Evolutionary conservation across 768 basidiomycete species (phyloP).

Genomic region (Xerocomus brunneocitrinus): DNA sequence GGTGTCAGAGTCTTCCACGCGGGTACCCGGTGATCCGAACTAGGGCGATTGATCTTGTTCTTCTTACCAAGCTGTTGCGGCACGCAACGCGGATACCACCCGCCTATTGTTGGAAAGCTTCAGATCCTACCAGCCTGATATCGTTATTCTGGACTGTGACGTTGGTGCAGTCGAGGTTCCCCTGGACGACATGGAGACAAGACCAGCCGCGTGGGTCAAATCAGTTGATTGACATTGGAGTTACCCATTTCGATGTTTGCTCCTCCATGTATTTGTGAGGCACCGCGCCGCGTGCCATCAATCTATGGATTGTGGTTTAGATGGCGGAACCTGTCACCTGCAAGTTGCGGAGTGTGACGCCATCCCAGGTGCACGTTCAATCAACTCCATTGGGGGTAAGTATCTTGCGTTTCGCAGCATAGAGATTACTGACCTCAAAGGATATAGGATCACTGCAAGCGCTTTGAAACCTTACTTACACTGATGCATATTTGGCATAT

Average conservation of each 20-base stretch:
- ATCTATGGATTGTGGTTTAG: conserved; percentile 42
- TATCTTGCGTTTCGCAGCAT: background rate
- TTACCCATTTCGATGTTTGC: conserved; percentile 88
- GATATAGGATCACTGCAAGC: background rate
- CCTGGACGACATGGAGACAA: conserved; percentile 75
- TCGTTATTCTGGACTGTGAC: conserved; percentile 75
- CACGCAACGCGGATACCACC: conserved; percentile 79
- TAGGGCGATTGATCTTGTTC: conserved; percentile 50
- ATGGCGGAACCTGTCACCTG: conserved; percentile 43
- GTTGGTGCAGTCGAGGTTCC: conserved; percentile 59
- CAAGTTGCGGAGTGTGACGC: conserved; percentile 63
- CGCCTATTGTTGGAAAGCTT: conserved; percentile 68
- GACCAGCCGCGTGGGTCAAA: conserved; percentile 81
- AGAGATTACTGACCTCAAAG: background rate
- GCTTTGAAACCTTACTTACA: too few relatives aligned
- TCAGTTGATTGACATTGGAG: conserved; percentile 59
- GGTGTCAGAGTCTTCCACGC: conserved; percentile 64
- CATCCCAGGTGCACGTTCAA: conserved; percentile 41
- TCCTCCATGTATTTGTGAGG: conserved; percentile 51
- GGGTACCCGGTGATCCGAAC: conserved; percentile 70
- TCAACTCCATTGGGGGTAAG: too few relatives aligned
- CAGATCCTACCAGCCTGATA: conserved; percentile 71
- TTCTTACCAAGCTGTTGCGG: conserved; percentile 53
- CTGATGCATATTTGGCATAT: too few relatives aligned
- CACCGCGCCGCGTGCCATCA: conserved; percentile 62